Conservation (phyloP, 1,284 basidiomycete genomes). For the Earliella scabrosa region DNA sequence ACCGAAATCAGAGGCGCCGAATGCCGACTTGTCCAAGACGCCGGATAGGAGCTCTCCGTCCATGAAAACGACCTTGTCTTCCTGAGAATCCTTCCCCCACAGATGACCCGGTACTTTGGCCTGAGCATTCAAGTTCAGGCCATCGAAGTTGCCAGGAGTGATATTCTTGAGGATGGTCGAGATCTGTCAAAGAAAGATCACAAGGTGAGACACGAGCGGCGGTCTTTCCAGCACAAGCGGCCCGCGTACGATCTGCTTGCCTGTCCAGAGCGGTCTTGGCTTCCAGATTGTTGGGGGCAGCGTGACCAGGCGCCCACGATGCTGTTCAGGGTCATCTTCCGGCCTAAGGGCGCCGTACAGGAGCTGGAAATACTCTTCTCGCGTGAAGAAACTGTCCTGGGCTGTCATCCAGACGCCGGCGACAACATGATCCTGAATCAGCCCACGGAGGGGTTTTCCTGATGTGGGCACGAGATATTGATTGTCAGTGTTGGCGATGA, state of each 20-base stretch:
- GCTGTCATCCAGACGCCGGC: slow-evolving; percentile 99
- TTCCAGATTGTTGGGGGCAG: slow-evolving; percentile 93
- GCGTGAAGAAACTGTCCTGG: slow-evolving; percentile 93
- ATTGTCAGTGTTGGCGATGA: slow-evolving; percentile 98
- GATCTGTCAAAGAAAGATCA: slow-evolving; percentile 56
- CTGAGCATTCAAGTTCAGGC: slow-evolving; percentile 86
- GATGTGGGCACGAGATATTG: slow-evolving; percentile 99
- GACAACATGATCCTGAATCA: slow-evolving; percentile 99
- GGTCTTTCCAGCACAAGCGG: background rate
- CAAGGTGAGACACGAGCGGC: slow-evolving; percentile 10
- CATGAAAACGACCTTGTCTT: slow-evolving; percentile 90
- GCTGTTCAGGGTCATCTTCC: slow-evolving; percentile 74
- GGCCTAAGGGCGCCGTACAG: slow-evolving; percentile 95
- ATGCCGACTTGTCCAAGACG: slow-evolving; percentile 96
- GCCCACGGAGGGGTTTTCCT: slow-evolving; percentile 95
- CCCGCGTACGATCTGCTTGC: slow-evolving; percentile 89
- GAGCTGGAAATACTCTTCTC: slow-evolving; percentile 97
- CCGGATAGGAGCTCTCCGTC: slow-evolving; percentile 94
- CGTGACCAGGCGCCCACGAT: slow-evolving; percentile 75
- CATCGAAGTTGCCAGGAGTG: slow-evolving; percentile 81
- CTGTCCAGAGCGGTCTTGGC: slow-evolving; percentile 93
- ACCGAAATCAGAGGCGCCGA: slow-evolving; percentile 96
- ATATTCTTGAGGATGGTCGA: slow-evolving; percentile 94
- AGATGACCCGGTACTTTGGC: slow-evolving; percentile 86
- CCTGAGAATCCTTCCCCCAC: slow-evolving; percentile 82